Conservation (phyloP, 2,329 filamentous ascomycete genomes). For the Sclerotinia trifoliorum region DNA sequence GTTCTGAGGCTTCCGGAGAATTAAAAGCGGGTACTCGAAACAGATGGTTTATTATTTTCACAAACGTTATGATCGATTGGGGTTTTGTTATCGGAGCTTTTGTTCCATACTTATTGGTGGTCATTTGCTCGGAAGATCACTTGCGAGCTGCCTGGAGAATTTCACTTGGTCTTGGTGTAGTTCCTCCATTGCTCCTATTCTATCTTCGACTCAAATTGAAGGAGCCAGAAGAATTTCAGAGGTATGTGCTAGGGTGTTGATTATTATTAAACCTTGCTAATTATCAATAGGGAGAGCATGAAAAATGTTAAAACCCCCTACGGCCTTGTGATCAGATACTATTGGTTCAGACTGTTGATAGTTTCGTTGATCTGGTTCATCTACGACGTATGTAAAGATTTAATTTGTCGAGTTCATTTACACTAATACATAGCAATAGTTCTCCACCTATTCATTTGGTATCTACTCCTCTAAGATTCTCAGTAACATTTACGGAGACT, state of each 20-base stretch:
- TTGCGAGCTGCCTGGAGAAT: slow-evolving; percentile 78
- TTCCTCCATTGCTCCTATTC: slow-evolving; percentile 73
- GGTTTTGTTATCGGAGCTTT: slow-evolving; percentile 75
- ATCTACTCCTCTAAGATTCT: slow-evolving; percentile 82
- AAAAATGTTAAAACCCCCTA: slow-evolving; percentile 53
- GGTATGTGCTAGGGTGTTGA: slow-evolving; percentile 24
- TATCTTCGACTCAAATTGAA: slow-evolving; percentile 69
- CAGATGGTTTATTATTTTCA: slow-evolving; percentile 88
- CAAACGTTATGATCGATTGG: slow-evolving; percentile 81
- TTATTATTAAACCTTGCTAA: slow-evolving; percentile 15
- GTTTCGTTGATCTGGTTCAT: slow-evolving; percentile 82
- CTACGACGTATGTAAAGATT: slow-evolving; percentile 58
- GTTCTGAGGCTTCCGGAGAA: slow-evolving; percentile 80
- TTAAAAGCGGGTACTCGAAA: slow-evolving; percentile 79
- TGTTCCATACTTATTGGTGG: slow-evolving; percentile 65
- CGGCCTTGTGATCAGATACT: slow-evolving; percentile 58
- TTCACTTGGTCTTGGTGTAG: slow-evolving; percentile 71
- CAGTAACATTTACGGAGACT: slow-evolving; percentile 57
- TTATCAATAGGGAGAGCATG: slow-evolving; percentile 38
- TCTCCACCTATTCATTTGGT: slow-evolving; percentile 79
- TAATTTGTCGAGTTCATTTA: neutral
- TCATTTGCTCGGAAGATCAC: slow-evolving; percentile 55
- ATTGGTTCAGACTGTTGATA: slow-evolving; percentile 68
- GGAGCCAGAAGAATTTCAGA: slow-evolving; percentile 74
- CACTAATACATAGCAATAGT: slow-evolving; percentile 46